Conservation (phyloP, 768 basidiomycete species). For the Floccularia luteovirens region DNA sequence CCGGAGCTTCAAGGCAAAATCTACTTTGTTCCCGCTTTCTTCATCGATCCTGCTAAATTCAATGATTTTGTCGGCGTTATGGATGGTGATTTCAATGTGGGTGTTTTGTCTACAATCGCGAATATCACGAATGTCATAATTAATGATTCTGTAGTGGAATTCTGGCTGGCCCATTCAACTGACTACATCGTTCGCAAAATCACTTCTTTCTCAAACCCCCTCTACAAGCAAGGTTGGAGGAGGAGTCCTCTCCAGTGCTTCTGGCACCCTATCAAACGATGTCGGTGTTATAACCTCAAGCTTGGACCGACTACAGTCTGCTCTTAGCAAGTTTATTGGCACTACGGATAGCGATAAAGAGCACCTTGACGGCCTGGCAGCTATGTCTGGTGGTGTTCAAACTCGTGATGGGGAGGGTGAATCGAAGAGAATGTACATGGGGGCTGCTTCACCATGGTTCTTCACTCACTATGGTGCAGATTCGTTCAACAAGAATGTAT, state of each 20-base stretch:
- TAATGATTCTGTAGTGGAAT: slow-evolving; percentile 52
- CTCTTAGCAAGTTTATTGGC: slow-evolving; percentile 33
- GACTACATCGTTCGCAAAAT: slow-evolving; percentile 30
- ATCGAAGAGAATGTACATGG: slow-evolving; percentile 32
- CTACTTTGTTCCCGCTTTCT: slow-evolving; percentile 67
- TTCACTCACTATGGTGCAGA: slow-evolving; percentile 69
- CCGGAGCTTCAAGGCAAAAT: slow-evolving; percentile 39
- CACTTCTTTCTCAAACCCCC: slow-evolving; percentile 15
- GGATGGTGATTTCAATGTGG: slow-evolving; percentile 54
- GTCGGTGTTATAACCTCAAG: slow-evolving; percentile 12
- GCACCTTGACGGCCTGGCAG: slow-evolving; percentile 38
- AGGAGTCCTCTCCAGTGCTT: slow-evolving; percentile 6
- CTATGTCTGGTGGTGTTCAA: slow-evolving; percentile 15
- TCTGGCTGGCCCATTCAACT: slow-evolving; percentile 70
- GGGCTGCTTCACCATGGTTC: slow-evolving; percentile 67
- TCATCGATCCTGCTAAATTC: slow-evolving; percentile 45
- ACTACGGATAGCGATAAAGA: slow-evolving; percentile 43
- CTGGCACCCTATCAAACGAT: slow-evolving; percentile 8
- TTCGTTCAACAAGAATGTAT: slow-evolving; percentile 67
- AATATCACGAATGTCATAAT: slow-evolving; percentile 7
- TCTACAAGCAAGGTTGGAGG: background rate
- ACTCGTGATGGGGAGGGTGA: slow-evolving; percentile 16
- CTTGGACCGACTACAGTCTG: slow-evolving; percentile 16
- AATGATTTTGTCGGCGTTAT: slow-evolving; percentile 38
- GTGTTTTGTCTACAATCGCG: slow-evolving; percentile 9